Conservation (phyloP, 768 basidiomycete species). For the Tulasnella sp. region DNA sequence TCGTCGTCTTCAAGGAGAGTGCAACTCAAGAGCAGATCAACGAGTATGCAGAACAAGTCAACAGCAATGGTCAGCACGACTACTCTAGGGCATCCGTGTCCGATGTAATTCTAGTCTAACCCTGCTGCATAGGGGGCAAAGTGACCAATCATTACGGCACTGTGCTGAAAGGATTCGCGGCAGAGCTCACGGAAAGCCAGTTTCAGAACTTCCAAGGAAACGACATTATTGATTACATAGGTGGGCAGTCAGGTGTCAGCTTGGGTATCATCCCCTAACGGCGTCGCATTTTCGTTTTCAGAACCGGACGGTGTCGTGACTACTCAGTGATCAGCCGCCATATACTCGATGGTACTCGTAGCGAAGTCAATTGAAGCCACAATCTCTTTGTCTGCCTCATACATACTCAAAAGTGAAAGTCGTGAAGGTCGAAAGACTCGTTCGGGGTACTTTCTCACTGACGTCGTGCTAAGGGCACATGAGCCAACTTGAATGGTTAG, state of each 20-base stretch:
- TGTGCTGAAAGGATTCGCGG: background rate
- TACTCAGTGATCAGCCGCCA: too few species aligned
- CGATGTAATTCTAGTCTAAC: too few species aligned
- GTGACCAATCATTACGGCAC: background rate
- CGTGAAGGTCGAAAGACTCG: too few species aligned
- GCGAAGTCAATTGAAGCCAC: too few species aligned
- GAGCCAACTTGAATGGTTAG: too few species aligned
- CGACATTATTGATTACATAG: background rate
- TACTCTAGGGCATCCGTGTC: background rate
- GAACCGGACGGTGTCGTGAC: background rate
- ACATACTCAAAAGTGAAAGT: too few species aligned
- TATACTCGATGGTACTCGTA: too few species aligned
- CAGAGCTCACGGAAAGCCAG: background rate
- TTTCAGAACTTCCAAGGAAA: background rate
- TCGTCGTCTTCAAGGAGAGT: constrained; percentile 12
- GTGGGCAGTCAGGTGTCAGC: background rate
- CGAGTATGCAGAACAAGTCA: background rate
- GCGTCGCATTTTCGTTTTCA: background rate
- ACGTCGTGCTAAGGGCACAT: too few species aligned
- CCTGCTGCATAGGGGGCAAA: background rate
- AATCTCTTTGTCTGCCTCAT: too few species aligned
- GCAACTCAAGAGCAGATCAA: constrained; percentile 10
- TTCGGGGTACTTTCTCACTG: too few species aligned
- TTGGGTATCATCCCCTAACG: background rate
- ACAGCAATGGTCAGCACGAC: background rate